A percentile compares a stretch with the other conserved stretches of the same genome.
These are phyloP conservation scores for Arthroderma sp. DNA, from an alignment of 2,329 filamentous ascomycete species.

Conservation along the genomic window DNA sequence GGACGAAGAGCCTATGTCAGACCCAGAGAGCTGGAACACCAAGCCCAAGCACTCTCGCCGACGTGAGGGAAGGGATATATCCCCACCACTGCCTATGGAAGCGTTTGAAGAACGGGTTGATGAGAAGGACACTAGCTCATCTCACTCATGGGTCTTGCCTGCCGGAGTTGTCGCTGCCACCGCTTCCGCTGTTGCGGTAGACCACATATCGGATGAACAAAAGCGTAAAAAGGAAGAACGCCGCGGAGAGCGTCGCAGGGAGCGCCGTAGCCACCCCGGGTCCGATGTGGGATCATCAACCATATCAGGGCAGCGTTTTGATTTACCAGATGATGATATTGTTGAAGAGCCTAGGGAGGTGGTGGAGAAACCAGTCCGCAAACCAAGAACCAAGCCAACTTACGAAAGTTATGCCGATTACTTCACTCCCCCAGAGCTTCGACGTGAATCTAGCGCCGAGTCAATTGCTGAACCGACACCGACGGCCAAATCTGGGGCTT, in stretches of 20 bases:
- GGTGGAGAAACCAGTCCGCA: constrained; percentile 21
- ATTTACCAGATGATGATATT: not conserved
- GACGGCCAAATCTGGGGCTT: not conserved
- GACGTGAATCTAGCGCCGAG: constrained; percentile 20
- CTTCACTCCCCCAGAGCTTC: constrained; percentile 32
- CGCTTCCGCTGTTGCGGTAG: constrained; percentile 22
- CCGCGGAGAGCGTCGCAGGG: constrained; percentile 30
- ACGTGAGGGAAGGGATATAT: not conserved
- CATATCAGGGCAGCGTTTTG: not conserved
- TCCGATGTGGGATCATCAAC: constrained; percentile 11
- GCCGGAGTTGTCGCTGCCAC: constrained; percentile 36
- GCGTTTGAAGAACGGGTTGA: not conserved
- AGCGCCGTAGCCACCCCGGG: constrained; percentile 24
- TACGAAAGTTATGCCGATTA: constrained; percentile 35
- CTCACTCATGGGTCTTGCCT: constrained; percentile 14
- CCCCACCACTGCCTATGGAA: not conserved
- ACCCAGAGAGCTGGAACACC: not conserved
- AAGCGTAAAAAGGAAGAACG: not conserved
- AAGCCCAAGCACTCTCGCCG: not conserved
- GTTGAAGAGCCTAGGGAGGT: not conserved
- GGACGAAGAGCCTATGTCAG: constrained; percentile 5
- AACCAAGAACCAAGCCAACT: constrained; percentile 23
- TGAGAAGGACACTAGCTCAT: not conserved
- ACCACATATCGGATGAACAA: not conserved
- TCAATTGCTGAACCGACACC: constrained; percentile 24